A percentile compares a stretch with the other conserved stretches of the same genome.
Evolutionary conservation across 1,284 basidiomycete genomes (phyloP).

Genomic region (Melampsora larici-populina): DNA sequence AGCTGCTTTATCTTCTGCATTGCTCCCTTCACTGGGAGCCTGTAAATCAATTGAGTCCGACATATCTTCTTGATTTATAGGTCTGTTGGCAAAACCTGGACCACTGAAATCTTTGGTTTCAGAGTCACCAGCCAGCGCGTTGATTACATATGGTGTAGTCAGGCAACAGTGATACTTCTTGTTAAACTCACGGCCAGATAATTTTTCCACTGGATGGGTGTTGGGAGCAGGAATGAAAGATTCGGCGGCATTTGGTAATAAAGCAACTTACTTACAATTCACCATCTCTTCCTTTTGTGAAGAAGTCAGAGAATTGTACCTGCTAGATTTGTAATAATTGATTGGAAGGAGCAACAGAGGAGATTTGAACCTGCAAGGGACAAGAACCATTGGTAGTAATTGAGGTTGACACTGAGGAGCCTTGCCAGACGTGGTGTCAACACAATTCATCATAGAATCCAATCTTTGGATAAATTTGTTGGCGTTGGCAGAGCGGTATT

Average conservation of each 20-base stretch:
- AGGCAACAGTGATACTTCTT: no score
- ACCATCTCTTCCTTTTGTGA: background rate
- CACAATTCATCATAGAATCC: conserved; percentile 12
- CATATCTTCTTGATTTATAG: background rate
- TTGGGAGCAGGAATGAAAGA: no score
- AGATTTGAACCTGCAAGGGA: background rate
- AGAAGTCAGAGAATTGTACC: background rate
- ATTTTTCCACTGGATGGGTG: background rate
- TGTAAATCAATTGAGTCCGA: conserved; percentile 6
- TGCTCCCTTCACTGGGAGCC: background rate
- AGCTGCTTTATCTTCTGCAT: conserved; percentile 9
- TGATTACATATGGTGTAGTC: no score
- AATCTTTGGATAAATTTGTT: conserved; percentile 11
- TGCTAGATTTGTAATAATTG: background rate
- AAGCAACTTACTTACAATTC: background rate
- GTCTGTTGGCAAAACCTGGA: background rate
- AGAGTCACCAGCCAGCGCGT: no score
- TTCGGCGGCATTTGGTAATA: background rate
- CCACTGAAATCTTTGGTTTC: background rate
- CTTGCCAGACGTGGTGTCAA: background rate
- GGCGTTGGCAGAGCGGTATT: conserved; percentile 7
- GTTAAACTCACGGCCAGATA: background rate
- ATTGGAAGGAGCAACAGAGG: background rate
- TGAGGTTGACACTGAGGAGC: background rate
- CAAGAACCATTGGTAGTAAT: background rate